These are phyloP conservation scores for Cymbidium sinense DNA, from an alignment of 106 monocot genomes.

Conservation along the genomic window DNA sequence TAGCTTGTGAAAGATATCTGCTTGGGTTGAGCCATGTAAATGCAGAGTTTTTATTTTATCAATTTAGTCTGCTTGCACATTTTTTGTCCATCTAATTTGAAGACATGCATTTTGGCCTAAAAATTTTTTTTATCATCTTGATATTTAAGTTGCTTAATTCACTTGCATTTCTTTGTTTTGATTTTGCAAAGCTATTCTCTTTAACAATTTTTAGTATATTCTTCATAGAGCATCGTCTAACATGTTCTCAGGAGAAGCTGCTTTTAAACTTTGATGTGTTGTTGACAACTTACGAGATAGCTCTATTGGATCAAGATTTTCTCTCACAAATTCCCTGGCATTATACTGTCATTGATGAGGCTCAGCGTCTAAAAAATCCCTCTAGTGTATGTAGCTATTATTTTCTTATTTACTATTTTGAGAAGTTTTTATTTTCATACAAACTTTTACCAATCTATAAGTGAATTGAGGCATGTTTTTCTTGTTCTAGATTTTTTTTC, in stretches of 20 bases:
- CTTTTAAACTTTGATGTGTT: conserved; percentile 74
- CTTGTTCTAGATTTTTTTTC: neutral
- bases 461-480: neutral
- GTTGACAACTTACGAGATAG: conserved; percentile 90
- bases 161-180: neutral
- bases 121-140: neutral
- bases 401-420: neutral
- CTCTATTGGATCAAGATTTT: conserved; percentile 77
- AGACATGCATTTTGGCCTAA: neutral
- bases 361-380: conserved; percentile 91
- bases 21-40: neutral
- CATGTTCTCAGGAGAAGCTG: conserved; percentile 23
- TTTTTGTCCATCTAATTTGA: neutral
- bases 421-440: neutral
- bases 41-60: neutral
- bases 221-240: neutral
- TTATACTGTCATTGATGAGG: conserved; percentile 87
- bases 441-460: neutral
- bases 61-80: neutral
- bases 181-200: neutral
- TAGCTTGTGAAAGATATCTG: too few species aligned
- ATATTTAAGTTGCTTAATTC: neutral
- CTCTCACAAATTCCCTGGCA: conserved; percentile 96
- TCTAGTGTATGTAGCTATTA: conserved; percentile 57
- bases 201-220: neutral